Base-by-base conservation (phyloP, 2,329 filamentous ascomycete genomes). In the Passalora sequoiae region DNA sequence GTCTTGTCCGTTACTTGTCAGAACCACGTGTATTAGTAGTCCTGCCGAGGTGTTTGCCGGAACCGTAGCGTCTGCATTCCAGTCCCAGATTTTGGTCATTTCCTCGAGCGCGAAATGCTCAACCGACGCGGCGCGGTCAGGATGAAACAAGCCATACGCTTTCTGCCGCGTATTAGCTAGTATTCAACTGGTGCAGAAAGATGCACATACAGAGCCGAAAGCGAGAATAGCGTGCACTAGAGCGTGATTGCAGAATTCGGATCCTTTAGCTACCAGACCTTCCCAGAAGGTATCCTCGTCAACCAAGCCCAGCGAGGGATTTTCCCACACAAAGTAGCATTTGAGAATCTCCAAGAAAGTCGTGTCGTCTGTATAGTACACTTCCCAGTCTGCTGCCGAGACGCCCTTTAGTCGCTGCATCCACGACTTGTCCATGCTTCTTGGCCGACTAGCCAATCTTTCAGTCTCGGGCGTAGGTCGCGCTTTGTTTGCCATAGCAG, bases 281-380 rank as follows among this genome's bases (percentile, higher is more conserved):
- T 43, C 40, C 45, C 45, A 47, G 15, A 47, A 47, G 2, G 36
- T 27, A 6, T 43, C 40, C 31, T 47, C 45, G 20, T 43, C 20
- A 12, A 47, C 40, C 2, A 47, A 19, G 9, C 30, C 40, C 5
- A 37, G 16, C 6, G 36, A 30, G 1, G 40, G 36, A 31, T 47
- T 47, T 28, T 47, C 45, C 45, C 45, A 47, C 4, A 37, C 32
- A 17, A 47, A 47, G 29, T 47, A 47, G 40, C 45, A 47, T n/a
- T 31, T 43, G 8, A 47, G 29, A 12, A 47, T 47, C 29, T 47
- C 45, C 21, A 47, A 17, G n/a, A 47, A 40, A 20, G 40, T 43
- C 17, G 24, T 17, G 21, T 47, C 40, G 10, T 39, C 22, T 9
- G 45, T 33, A 36, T 47, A 47, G 17, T 40, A 31, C 12, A 47